Conservation (phyloP, 768 basidiomycete genomes). For the Termitomyces sp. region DNA sequence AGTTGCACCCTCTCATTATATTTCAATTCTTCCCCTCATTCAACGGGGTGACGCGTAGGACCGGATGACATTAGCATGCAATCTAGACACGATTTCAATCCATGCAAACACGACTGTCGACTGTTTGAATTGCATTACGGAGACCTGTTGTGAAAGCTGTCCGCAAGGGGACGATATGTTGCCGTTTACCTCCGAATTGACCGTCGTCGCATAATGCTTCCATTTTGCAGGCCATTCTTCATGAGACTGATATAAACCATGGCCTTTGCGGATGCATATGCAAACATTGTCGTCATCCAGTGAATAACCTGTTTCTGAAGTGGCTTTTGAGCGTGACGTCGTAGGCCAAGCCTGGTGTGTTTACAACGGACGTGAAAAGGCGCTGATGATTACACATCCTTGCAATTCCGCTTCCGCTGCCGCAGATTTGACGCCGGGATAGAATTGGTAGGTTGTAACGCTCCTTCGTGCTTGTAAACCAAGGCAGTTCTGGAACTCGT, state of each 20-base stretch:
- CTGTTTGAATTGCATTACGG: constrained; percentile 23
- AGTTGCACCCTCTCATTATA: no score
- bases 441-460: neutral
- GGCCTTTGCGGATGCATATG: constrained; percentile 45
- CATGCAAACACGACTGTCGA: constrained; percentile 7
- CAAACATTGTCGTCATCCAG: constrained; percentile 39
- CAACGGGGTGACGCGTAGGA: no score
- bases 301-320: constrained; percentile 55
- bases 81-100: no score
- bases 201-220: neutral
- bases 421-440: neutral
- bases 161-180: constrained; percentile 33
- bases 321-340: constrained; percentile 52
- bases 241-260: constrained; percentile 50
- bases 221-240: constrained; percentile 39
- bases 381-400: constrained; percentile 41
- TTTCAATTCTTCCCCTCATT: no score
- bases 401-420: neutral
- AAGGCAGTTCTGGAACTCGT: no score
- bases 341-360: constrained; percentile 50
- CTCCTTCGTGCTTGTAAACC: neutral
- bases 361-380: constrained; percentile 42
- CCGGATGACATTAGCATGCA: no score
- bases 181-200: constrained; percentile 17
- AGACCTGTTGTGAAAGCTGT: constrained; percentile 29